phyloP scores from a whole-genome alignment of 305 asterid genomes.

The Stenogyne calaminthoides region DNA sequence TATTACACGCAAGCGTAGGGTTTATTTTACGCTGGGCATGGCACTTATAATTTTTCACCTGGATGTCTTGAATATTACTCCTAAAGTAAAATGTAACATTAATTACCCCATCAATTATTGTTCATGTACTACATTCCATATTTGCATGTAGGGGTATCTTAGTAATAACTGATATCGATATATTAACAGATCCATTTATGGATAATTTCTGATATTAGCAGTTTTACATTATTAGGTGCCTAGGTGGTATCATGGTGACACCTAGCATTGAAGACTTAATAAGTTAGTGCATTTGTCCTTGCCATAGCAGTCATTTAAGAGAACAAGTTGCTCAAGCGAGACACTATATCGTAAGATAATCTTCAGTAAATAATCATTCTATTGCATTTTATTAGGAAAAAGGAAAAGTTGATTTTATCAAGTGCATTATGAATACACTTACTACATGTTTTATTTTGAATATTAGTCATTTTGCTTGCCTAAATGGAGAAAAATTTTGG shows the following conservation, averaged over 20 bases:
- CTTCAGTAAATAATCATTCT: not conserved
- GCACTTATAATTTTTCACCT: not conserved
- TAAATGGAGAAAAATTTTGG: not conserved
- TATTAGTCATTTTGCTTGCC: not conserved
- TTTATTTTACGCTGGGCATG: not conserved
- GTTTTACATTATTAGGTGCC: not conserved
- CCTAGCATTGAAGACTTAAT: not conserved
- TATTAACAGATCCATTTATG: not conserved
- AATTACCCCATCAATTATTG: not conserved
- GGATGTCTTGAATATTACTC: not conserved
- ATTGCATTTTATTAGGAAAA: no score
- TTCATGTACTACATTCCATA: not conserved
- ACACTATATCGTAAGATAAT: conserved; percentile 1
- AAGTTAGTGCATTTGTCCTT: not conserved
- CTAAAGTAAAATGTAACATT: not conserved
- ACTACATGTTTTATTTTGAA: not conserved
- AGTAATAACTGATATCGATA: not conserved
- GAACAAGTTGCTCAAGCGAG: not conserved
- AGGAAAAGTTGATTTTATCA: not conserved
- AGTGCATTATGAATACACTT: not conserved
- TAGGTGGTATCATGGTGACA: not conserved
- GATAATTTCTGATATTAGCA: not conserved
- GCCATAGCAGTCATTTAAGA: not conserved
- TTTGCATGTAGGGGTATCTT: not conserved
- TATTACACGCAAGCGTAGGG: not conserved